Conservation (phyloP, 768 basidiomycete genomes). For the Lentinula sp. region DNA sequence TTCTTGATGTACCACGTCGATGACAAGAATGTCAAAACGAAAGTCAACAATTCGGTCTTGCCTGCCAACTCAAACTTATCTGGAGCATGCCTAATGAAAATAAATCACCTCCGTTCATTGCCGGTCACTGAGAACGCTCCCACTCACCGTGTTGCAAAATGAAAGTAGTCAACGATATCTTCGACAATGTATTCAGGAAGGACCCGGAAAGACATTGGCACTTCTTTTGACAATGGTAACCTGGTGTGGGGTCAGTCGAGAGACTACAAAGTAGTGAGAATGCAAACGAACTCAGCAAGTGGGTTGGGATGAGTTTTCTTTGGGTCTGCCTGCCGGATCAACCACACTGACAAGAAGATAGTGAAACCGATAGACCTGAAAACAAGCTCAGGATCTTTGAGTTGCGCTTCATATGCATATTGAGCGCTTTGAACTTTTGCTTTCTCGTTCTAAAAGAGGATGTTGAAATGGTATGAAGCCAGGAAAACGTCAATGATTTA, state of each 20-base stretch:
- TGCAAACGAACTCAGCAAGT: slow-evolving; percentile 42
- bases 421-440: slow-evolving; percentile 67
- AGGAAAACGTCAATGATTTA: not conserved
- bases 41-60: slow-evolving; percentile 81
- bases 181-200: slow-evolving; percentile 94
- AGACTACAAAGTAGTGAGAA: not conserved
- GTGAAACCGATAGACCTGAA: slow-evolving; percentile 76
- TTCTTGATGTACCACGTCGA: slow-evolving; percentile 99
- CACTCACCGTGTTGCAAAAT: slow-evolving; percentile 75
- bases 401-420: slow-evolving; percentile 76
- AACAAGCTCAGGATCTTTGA: slow-evolving; percentile 81
- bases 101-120: not conserved
- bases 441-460: slow-evolving; percentile 52
- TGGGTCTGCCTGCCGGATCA: slow-evolving; percentile 87
- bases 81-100: slow-evolving; percentile 37
- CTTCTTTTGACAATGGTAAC: slow-evolving; percentile 78
- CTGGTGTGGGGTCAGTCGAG: slow-evolving; percentile 30
- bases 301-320: slow-evolving; percentile 68
- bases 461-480: not conserved
- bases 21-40: slow-evolving; percentile 84
- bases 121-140: not conserved
- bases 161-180: slow-evolving; percentile 85
- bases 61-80: slow-evolving; percentile 80
- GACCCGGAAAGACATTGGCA: slow-evolving; percentile 79
- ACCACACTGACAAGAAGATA: slow-evolving; percentile 91